Evolutionary conservation across 2,329 filamentous ascomycete species (phyloP).

Genomic region (Cladosporium velox): DNA sequence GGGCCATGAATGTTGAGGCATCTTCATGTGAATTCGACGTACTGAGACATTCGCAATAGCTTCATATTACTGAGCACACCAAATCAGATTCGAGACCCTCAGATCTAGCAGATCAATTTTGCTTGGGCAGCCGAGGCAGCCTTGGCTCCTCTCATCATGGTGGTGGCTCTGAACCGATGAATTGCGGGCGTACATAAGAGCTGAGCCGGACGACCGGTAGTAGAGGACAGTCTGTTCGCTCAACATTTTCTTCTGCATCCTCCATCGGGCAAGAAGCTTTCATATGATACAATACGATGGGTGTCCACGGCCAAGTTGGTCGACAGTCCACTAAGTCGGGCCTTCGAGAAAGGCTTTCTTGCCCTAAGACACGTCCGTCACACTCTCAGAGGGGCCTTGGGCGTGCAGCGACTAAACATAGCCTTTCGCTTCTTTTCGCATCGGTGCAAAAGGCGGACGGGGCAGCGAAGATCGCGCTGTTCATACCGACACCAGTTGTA

Average conservation of each 20-base stretch:
- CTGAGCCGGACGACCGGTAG: neutral
- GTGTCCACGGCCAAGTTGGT: slow-evolving; percentile 5
- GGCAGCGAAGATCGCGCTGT: neutral
- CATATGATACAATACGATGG: neutral
- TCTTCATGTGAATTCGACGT: neutral
- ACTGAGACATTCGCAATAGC: neutral
- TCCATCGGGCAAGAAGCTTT: neutral
- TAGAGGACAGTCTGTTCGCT: neutral
- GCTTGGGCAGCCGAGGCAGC: neutral
- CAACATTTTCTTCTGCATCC: neutral
- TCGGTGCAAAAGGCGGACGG: neutral
- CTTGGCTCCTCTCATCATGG: neutral
- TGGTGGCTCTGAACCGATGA: neutral
- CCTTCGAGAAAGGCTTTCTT: neutral
- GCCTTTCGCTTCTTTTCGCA: neutral
- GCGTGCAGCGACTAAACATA: neutral
- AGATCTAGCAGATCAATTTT: neutral
- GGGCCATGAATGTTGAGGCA: neutral
- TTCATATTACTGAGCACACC: neutral
- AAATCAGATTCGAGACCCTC: neutral
- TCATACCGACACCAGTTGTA: neutral
- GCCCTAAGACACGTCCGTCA: slow-evolving; percentile 4
- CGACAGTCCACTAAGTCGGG: slow-evolving; percentile 4
- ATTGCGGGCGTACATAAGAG: neutral
- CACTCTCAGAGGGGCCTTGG: neutral